Percentiles rank a stretch among this genome's conserved stretches.
phyloP scores from a whole-genome alignment of 2,329 filamentous ascomycete genomes.

The Madurella fahalii region DNA sequence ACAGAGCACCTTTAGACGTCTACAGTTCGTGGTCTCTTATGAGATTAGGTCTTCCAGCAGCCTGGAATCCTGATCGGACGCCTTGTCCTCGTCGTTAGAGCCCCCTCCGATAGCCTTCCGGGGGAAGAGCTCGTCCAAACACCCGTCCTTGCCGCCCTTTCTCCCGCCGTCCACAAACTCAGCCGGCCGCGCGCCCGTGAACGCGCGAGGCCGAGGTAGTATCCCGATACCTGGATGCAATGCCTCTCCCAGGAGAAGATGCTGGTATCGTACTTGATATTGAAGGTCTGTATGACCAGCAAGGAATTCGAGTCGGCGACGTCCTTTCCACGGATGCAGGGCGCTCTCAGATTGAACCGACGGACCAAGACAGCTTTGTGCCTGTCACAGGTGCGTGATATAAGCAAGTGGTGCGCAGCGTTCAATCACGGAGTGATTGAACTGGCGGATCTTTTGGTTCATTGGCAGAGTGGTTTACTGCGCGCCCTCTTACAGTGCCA shows the following conservation, averaged over 20 bases:
- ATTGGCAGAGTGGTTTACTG: too few species aligned
- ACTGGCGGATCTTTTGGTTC: too few species aligned
- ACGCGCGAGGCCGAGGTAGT: slow-evolving; percentile 29
- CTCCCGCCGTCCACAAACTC: slow-evolving; percentile 30
- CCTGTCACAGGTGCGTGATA: too few species aligned
- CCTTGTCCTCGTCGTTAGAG: slow-evolving; percentile 13
- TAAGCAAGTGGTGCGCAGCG: too few species aligned
- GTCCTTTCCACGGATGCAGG: slow-evolving; percentile 2
- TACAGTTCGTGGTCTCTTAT: slow-evolving; percentile 22
- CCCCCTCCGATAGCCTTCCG: slow-evolving; percentile 19
- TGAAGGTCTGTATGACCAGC: slow-evolving; percentile 27
- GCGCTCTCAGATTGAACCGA: not conserved
- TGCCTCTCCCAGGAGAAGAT: slow-evolving; percentile 27
- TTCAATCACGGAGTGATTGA: too few species aligned
- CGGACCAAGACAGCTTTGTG: not conserved
- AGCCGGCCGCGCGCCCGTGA: slow-evolving; percentile 27
- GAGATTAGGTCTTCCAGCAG: slow-evolving; percentile 25
- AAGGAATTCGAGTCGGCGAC: slow-evolving; percentile 21
- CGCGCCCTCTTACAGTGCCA: too few species aligned
- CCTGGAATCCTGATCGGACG: slow-evolving; percentile 22
- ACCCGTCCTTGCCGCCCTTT: slow-evolving; percentile 24
- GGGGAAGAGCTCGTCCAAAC: slow-evolving; percentile 26
- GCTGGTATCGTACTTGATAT: slow-evolving; percentile 28
- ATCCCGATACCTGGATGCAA: slow-evolving; percentile 24
- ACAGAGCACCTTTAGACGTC: slow-evolving; percentile 28